Evolutionary conservation across 225 moss, liverwort and hornwort species (phyloP).

Genomic region (Polytrichum formosum): DNA sequence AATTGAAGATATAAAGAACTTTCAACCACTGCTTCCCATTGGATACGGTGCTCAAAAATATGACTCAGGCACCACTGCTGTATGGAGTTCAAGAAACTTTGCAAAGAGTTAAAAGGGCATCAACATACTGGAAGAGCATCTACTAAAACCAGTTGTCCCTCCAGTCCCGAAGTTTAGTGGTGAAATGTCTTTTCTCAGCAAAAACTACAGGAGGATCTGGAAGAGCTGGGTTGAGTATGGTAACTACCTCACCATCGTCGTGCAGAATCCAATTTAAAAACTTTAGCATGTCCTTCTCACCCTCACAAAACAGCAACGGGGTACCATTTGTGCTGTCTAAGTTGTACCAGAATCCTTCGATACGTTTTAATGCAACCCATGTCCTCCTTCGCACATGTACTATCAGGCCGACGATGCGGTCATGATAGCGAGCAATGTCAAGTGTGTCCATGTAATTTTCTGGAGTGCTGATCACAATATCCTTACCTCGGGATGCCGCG

Average conservation of each 20-base stretch:
- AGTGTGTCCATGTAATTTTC: slow-evolving; percentile 12
- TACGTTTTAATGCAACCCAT: slow-evolving; percentile 25
- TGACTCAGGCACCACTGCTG: too few relatives aligned
- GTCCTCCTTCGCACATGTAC: slow-evolving; percentile 19
- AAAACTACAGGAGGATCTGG: slow-evolving; percentile 4
- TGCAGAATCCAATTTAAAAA: slow-evolving; percentile 28
- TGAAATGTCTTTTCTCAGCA: slow-evolving; percentile 11
- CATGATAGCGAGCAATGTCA: slow-evolving; percentile 18
- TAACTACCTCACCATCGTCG: slow-evolving; percentile 21
- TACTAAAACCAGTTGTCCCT: slow-evolving; percentile 18
- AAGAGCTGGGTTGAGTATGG: slow-evolving; percentile 20
- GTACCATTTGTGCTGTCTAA: slow-evolving; percentile 35
- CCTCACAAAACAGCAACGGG: slow-evolving; percentile 34
- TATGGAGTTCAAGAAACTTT: too few relatives aligned
- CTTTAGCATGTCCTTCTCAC: slow-evolving; percentile 18
- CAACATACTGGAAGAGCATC: background rate
- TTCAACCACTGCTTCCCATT: too few relatives aligned
- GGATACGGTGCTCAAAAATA: too few relatives aligned
- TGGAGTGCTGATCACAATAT: slow-evolving; percentile 12
- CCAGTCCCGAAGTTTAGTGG: slow-evolving; percentile 21
- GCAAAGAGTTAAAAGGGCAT: too few relatives aligned
- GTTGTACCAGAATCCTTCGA: slow-evolving; percentile 33
- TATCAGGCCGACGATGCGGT: slow-evolving; percentile 23
- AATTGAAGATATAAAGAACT: too few relatives aligned
- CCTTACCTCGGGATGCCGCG: slow-evolving; percentile 20